phyloP scores from a whole-genome alignment of 441 rosid genomes.

The Kokia cookei region DNA sequence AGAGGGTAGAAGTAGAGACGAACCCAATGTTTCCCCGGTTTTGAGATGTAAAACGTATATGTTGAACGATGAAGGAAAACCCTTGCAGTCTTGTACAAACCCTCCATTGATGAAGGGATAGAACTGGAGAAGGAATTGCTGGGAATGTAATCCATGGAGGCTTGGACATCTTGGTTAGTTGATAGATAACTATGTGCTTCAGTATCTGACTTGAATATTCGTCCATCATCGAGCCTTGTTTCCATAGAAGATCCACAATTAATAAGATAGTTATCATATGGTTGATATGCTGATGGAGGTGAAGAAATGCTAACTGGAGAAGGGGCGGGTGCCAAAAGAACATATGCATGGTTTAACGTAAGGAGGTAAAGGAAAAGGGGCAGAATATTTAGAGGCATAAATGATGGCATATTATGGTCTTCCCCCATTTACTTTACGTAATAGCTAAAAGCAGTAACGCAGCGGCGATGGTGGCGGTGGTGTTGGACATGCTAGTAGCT shows the following conservation, averaged over 20 bases:
- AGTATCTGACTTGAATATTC: constrained; percentile 56
- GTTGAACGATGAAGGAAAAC: constrained; percentile 33
- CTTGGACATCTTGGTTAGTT: constrained; percentile 43
- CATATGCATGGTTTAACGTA: constrained; percentile 11
- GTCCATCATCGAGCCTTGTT: constrained; percentile 56
- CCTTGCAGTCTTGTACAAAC: constrained; percentile 28
- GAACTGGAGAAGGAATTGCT: constrained; percentile 8
- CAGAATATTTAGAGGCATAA: not conserved
- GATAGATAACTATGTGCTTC: constrained; percentile 34
- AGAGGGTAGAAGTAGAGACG: constrained; percentile 59
- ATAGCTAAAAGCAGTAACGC: not conserved
- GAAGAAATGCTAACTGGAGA: not conserved
- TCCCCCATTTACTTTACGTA: not conserved
- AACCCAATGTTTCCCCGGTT: constrained; percentile 52
- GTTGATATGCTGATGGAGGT: constrained; percentile 11
- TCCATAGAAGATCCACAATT: constrained; percentile 68
- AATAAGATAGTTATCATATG: constrained; percentile 55
- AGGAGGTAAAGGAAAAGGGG: constrained; percentile 11
- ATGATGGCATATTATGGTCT: not conserved
- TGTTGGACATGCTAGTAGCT: not conserved
- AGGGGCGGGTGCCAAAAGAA: not conserved
- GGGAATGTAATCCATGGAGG: constrained; percentile 39
- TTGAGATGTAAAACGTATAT: constrained; percentile 38
- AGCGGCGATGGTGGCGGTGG: not conserved
- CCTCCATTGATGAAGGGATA: constrained; percentile 18